Evolutionary conservation across 2,329 filamentous ascomycete genomes (phyloP).

Genomic region (Botryotinia narcissicola): DNA sequence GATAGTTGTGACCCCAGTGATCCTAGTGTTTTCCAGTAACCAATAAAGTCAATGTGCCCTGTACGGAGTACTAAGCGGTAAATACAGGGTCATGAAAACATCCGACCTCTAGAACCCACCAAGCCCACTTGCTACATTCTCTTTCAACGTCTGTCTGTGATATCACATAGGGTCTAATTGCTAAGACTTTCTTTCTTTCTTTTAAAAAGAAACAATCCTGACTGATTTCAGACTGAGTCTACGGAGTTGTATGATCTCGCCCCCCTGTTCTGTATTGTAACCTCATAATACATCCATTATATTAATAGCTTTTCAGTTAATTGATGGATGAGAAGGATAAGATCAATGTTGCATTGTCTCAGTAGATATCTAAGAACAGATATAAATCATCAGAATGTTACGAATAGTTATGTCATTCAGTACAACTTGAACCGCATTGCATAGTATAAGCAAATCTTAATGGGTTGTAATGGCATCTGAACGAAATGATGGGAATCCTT

Average conservation of each 20-base stretch:
- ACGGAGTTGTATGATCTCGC: background rate
- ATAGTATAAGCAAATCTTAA: constrained; percentile 18
- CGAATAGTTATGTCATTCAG: background rate
- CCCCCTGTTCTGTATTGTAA: background rate
- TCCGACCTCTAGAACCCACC: background rate
- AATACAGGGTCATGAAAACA: background rate
- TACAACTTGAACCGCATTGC: background rate
- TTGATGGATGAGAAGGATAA: background rate
- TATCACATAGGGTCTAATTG: background rate
- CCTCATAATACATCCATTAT: background rate
- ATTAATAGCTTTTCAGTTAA: background rate
- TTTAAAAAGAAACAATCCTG: background rate
- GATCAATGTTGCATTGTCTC: constrained; percentile 12
- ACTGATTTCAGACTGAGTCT: constrained; percentile 6
- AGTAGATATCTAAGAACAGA: background rate
- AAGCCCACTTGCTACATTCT: background rate
- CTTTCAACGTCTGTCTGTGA: constrained; percentile 11
- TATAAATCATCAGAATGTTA: background rate
- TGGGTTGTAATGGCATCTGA: constrained; percentile 1
- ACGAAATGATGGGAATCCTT: constrained; percentile 17
- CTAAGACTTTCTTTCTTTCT: background rate
- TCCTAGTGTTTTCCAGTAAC: background rate
- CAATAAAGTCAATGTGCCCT: background rate
- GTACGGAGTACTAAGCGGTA: background rate
- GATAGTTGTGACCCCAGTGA: background rate